Evolutionary conservation across 1,139 yeast genomes (phyloP), one percentile per base, ranked within the genome.

Genomic region (Lodderomyces metapsilosis): DNA sequence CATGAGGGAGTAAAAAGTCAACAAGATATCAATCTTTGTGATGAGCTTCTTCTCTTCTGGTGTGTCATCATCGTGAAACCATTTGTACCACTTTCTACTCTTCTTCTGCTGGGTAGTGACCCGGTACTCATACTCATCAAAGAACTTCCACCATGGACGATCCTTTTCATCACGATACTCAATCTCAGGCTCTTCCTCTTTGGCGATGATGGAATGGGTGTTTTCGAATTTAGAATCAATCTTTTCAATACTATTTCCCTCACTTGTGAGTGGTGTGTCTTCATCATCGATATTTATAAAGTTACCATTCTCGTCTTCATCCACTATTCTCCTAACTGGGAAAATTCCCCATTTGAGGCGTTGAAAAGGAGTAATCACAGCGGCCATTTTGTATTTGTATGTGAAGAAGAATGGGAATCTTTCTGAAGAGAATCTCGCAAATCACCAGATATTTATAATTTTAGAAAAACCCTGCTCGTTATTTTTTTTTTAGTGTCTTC

Each of bases 131-230:
- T 75, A 78, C 53, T 80, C 85, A 53, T 80, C 81, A 44, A 77
- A 82, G 52, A 72, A 80, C 43, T 73, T 77, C 74, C 75, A 81
- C 85, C 87, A 80, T 40, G 71, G 73, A 39, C 86, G 71, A 46
- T 73, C 66, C 10, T 80, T 76, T 54, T 82, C 88, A 56, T 80
- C 85, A 51, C 84, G 65, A 52, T 74, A 78, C 54, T 80, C 85
- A 12, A 52, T 40, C 8, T 12, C 25, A 11, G 36, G 23, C 11
- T 28, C 32, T 8, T 13, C 9, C n/a, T 15, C 18, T 10, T 28
- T 28, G n/a, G 8, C 4, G 27, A 5, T 24, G 32, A 28, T 15
- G 7, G 32, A 28, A 13, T 28, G 32, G 5, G 32, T 10, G 8
- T 10, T 15, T 28, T 28, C 32, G 3, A 15, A 21, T 16, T 39